Evolutionary conservation across 441 rosid genomes (phyloP).

Genomic region (Croton setiger): DNA sequence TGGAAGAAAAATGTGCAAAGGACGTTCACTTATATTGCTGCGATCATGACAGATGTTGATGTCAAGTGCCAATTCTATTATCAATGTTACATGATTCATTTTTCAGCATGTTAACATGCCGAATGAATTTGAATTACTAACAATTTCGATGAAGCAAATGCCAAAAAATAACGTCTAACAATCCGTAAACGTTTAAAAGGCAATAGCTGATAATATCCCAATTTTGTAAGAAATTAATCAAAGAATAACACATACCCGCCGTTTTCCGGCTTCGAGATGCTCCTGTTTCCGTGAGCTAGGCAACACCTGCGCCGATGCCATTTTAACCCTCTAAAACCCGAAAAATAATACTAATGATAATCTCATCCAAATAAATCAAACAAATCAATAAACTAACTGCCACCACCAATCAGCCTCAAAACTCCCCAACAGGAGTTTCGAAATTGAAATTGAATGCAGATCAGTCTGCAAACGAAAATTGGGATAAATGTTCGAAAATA

Average conservation of each 20-base stretch:
- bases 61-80: background rate
- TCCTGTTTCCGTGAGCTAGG: slow-evolving; percentile 72
- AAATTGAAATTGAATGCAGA: slow-evolving; percentile 15
- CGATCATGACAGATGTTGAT: background rate
- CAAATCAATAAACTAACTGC: background rate
- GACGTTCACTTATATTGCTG: background rate
- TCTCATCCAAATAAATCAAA: slow-evolving; percentile 26
- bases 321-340: slow-evolving; percentile 30
- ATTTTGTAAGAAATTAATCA: background rate
- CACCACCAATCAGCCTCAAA: slow-evolving; percentile 7
- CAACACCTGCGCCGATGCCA: slow-evolving; percentile 94
- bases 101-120: too few species aligned
- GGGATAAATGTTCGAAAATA: background rate
- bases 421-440: background rate
- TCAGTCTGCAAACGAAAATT: background rate
- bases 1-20: background rate
- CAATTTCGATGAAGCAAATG: too few species aligned
- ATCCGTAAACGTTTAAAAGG: background rate
- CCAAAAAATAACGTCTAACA: too few species aligned
- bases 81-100: too few species aligned
- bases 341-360: slow-evolving; percentile 11
- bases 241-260: slow-evolving; percentile 55
- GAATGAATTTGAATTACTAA: too few species aligned
- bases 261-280: slow-evolving; percentile 91
- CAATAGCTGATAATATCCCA: background rate